Evolutionary conservation across 2,329 filamentous ascomycete species (phyloP), one percentile per base, ranked within the genome.

Genomic region (Aureobasidium sp.): DNA sequence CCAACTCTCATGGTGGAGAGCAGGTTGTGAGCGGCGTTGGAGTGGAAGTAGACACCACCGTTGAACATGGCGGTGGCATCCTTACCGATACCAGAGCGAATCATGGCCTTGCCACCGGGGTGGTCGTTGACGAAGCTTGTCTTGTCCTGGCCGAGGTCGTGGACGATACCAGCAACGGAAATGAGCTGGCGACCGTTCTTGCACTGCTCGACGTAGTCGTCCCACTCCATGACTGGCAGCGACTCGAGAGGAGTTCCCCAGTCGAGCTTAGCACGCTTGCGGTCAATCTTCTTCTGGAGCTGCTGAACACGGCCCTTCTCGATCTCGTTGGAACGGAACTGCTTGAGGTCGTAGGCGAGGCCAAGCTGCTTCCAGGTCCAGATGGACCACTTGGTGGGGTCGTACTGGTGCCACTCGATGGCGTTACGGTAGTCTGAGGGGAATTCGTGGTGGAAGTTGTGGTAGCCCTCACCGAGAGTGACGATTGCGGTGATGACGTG

Each of bases 391-490:
- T 94, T 94, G 69, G 88, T 94, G 41, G 88, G 88, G 69, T 94
- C 88, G 66, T 94, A 94, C 74, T 94, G 88, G 74, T 83, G 85
- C 88, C 88, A 94, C 71, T 89, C 78, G 62, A 93, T 91, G 57
- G 88, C 88, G 68, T 94, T 94, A 68, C 88, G 87, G 81, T 93
- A 94, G 71, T 94, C 88, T 10, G 87, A 91, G 52, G 89, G 89
- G 74, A 94, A 94, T 71, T 94, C 88, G 78, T 94, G 88, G 74
- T 94, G 88, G 79, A 94, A 94, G 79, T 94, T 94, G 79, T 94
- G 88, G 75, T 94, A 94, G 25, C 88, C 88, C 73, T 90, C 88
- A 44, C 88, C 88, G 19, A 94, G 84, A 38, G 88, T 94, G 62
- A 89, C 84, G 16, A 94, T 74, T 39, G 88, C 88, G 35, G 88